Evolutionary conservation across 2,329 filamentous ascomycete species (phyloP).

Genomic region (Septoria petroselini): DNA sequence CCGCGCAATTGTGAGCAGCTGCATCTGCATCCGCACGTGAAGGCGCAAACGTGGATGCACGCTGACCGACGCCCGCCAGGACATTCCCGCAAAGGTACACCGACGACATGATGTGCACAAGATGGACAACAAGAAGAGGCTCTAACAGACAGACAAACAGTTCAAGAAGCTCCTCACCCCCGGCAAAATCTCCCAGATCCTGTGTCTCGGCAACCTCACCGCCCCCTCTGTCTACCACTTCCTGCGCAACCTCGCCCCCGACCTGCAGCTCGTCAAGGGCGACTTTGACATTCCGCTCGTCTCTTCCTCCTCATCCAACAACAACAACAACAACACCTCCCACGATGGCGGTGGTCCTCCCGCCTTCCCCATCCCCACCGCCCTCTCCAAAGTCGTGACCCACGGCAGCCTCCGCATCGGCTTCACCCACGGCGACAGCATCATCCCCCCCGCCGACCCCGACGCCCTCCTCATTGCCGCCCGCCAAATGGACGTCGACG

Average conservation of each 20-base stretch:
- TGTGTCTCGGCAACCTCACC: slow-evolving; percentile 59
- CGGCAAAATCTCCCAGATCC: slow-evolving; percentile 57
- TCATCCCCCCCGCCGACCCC: slow-evolving; percentile 65
- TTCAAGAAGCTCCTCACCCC: slow-evolving; percentile 58
- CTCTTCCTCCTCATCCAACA: no score
- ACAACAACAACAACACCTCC: no score
- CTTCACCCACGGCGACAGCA: slow-evolving; percentile 69
- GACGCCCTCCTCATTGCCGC: slow-evolving; percentile 66
- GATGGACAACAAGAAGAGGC: no score
- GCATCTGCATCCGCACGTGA: background rate
- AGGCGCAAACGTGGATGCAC: background rate
- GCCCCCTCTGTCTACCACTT: slow-evolving; percentile 57
- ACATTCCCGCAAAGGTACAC: slow-evolving; percentile 81
- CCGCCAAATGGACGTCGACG: slow-evolving; percentile 68
- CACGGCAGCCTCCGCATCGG: slow-evolving; percentile 66
- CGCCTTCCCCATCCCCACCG: slow-evolving; percentile 41
- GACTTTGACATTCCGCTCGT: slow-evolving; percentile 68
- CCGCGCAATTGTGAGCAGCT: slow-evolving; percentile 62
- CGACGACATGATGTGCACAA: background rate
- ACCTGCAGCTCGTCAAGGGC: slow-evolving; percentile 67
- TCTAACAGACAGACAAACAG: slow-evolving; percentile 27
- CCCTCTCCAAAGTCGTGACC: slow-evolving; percentile 66
- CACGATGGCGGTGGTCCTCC: slow-evolving; percentile 21
- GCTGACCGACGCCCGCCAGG: slow-evolving; percentile 43
- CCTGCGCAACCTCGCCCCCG: slow-evolving; percentile 55